Evolutionary conservation across 2,329 filamentous ascomycete species (phyloP), one percentile per base, ranked within the genome.

Genomic region (Sporothrix inflata): DNA sequence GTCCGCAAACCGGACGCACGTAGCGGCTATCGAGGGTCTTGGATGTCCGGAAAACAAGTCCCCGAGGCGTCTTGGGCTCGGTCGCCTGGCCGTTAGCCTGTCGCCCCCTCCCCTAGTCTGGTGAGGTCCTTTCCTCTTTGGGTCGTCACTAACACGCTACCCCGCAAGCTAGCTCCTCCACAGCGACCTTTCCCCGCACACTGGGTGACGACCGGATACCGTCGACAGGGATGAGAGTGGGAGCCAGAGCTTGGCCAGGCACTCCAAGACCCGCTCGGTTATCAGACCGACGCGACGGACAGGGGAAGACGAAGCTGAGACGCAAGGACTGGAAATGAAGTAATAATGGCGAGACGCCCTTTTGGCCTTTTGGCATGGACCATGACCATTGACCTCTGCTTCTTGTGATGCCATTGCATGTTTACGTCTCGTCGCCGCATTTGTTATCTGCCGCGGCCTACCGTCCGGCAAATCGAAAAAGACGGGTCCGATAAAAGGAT

Each of bases 281-380:
- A 14, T 53, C 51, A 12, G 21, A 21, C 51, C 51, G 51, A 53
- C 51, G 51, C 51, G 51, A 53, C 51, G 11, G 51, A 53, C 21
- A 53, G 51, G 51, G n/a, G 51, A 34, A 34, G 30, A 34, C 3
- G 30, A 6, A 34, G 21, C 4, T 11, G 51, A 11, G 5, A 53
- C 24, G 51, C 21, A 24, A 53, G 24, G 51, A 24, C 51, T 53
- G 51, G 11, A 53, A 53, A 14, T 24, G 21, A 27, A 53, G 21
- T 53, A 53, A 53, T 53, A 53, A 53, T 53, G 51, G 51, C 51
- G 51, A 53, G 21, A 53, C 21, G 51, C 51, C 51, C 51, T 27
- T 53, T 6, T 21, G 11, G 7, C 51, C 51, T 27, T 53, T 6
- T 21, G 11, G 7, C 47, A 21, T 51, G 19, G 16, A 19, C 45